Base-by-base conservation (phyloP, 2,329 filamentous ascomycete genomes). In the Paecilomyces sp. region DNA sequence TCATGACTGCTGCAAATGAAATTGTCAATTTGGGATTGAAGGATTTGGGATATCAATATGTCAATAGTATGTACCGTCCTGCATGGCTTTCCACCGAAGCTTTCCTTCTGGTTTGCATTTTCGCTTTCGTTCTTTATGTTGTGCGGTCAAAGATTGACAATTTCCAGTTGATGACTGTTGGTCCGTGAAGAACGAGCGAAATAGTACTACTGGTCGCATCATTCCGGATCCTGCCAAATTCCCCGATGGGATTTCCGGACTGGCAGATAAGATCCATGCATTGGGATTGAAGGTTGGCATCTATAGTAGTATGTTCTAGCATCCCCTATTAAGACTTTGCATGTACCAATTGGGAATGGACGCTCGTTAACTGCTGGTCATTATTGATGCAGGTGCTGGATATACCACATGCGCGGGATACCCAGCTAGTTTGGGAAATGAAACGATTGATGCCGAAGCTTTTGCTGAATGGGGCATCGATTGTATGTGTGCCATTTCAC, bases 261-360 rank as follows among this genome's bases (percentile, higher is more conserved):
- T 82, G 1, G 84, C 83, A 1, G 71, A 81, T 25, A 67, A 81
- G 59, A 77, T 88, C 22, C 85, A 88, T 61, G 71, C 65, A 1
- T 66, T 85, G 62, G 84, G 83, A 1, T 66, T 88, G 53, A 88
- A 88, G 67, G 73, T 87, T 9, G 86, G 86, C 0, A 86, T 88
- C 60, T 88, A 88, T 66, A 81, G 81, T 64, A 81, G 80, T 67
- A 52, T 41, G 63, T 61, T 41, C 25, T 6, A 28, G 25, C 25
- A 22, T 15, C 36, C 13, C 7, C 15, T 11, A 41, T 12, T 41
- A 41, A 15, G 13, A 15, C 13, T 28, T 28, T 28, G 25, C 25
- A 6, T 28, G 25, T 28, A 4, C 3, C 25, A 28, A 28, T 28
- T 28, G 3, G 25, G 25, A 28, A 28, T 28, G 25, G 25, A 28